These are phyloP conservation scores for Curvularia spicifera DNA, from an alignment of 2,329 filamentous ascomycete species.

Conservation along the genomic window DNA sequence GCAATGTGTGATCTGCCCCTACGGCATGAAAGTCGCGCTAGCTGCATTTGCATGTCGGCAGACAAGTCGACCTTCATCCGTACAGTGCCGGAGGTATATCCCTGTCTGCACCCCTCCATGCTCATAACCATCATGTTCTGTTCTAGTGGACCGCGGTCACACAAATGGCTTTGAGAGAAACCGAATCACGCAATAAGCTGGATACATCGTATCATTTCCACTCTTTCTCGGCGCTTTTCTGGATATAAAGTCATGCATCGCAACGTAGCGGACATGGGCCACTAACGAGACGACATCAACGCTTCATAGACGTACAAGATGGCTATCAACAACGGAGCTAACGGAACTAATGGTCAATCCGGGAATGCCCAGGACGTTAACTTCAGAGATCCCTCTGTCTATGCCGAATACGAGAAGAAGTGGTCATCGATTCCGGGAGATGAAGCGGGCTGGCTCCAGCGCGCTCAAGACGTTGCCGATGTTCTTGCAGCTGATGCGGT, in stretches of 20 bases:
- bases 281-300: neutral
- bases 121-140: neutral
- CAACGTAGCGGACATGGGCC: neutral
- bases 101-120: constrained; percentile 1
- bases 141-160: neutral
- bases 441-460: constrained; percentile 55
- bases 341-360: constrained; percentile 13
- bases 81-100: neutral
- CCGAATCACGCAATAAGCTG: constrained; percentile 14
- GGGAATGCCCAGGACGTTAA: constrained; percentile 24
- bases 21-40: neutral
- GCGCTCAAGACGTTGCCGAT: constrained; percentile 58
- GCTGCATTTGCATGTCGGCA: neutral
- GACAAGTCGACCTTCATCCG: neutral
- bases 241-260: constrained; percentile 1
- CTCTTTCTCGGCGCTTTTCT: neutral
- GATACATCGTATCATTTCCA: neutral
- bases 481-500: constrained; percentile 59
- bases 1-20: neutral
- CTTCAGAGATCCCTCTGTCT: constrained; percentile 49
- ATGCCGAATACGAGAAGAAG: constrained; percentile 49
- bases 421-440: constrained; percentile 50
- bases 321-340: constrained; percentile 21
- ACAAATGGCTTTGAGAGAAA: neutral
- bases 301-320: constrained; percentile 4